phyloP scores from a whole-genome alignment of 129 eudicot species.

The Apium graveolens region DNA sequence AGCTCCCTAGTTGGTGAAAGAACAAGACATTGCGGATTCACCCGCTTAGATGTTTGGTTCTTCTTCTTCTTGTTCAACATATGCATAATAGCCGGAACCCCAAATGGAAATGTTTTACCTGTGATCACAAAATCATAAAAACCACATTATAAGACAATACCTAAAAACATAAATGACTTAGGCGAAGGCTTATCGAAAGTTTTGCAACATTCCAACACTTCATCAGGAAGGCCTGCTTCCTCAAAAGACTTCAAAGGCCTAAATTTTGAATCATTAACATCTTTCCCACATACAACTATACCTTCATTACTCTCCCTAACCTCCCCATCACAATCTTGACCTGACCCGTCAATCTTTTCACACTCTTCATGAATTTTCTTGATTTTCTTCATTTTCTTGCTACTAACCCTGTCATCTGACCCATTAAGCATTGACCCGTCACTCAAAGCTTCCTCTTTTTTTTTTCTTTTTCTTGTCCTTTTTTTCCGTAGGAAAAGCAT shows the following conservation, averaged over 20 bases:
- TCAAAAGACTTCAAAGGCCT: constrained; percentile 49
- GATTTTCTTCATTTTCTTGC: constrained; percentile 17
- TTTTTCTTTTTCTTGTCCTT: constrained; percentile 39
- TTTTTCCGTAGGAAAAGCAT: constrained; percentile 63
- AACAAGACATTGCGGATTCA: constrained; percentile 76
- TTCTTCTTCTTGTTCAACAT: constrained; percentile 58
- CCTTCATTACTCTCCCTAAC: constrained; percentile 46
- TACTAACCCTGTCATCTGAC: constrained; percentile 24
- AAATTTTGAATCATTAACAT: constrained; percentile 51
- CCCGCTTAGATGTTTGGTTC: constrained; percentile 37
- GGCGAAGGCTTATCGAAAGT: constrained; percentile 83
- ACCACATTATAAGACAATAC: background rate
- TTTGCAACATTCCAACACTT: constrained; percentile 75
- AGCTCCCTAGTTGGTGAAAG: constrained; percentile 96
- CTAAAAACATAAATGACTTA: constrained; percentile 4
- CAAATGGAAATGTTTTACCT: constrained; percentile 96
- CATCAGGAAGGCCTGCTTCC: constrained; percentile 53
- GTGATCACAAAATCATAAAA: constrained; percentile 14
- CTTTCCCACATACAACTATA: constrained; percentile 85
- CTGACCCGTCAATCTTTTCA: constrained; percentile 21
- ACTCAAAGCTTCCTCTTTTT: constrained; percentile 12
- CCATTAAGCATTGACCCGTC: constrained; percentile 14
- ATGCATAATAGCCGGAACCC: constrained; percentile 87
- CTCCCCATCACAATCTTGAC: constrained; percentile 23
- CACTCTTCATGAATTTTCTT: constrained; percentile 22